These are phyloP conservation scores for Cutaneotrichosporon daszewskae DNA, from an alignment of 1,284 basidiomycete species.

Conservation along the genomic window DNA sequence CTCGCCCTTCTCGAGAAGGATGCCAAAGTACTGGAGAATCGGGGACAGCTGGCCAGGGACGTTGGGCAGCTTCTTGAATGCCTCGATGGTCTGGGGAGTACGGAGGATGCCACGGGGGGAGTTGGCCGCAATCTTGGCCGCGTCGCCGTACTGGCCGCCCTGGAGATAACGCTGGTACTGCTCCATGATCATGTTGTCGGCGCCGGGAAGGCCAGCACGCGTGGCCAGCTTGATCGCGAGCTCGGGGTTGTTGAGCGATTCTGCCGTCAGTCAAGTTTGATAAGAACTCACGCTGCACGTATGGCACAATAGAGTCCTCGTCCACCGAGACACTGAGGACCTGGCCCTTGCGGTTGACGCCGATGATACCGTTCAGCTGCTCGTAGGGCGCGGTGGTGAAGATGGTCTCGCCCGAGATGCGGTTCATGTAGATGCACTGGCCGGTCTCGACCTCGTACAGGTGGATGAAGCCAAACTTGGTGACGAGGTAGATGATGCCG, in stretches of 20 bases:
- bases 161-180: slow-evolving; percentile 94
- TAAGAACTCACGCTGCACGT: slow-evolving; percentile 60
- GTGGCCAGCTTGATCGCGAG: slow-evolving; percentile 98
- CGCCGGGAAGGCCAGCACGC: slow-evolving; percentile 93
- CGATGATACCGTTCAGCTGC: slow-evolving; percentile 89
- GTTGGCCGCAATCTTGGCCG: slow-evolving; percentile 98
- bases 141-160: slow-evolving; percentile 84
- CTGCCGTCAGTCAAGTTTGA: slow-evolving; percentile 32
- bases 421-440: slow-evolving; percentile 99
- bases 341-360: slow-evolving; percentile 99
- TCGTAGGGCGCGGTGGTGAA: slow-evolving; percentile 98
- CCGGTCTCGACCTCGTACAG: slow-evolving; percentile 98
- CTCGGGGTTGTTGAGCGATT: slow-evolving; percentile 92
- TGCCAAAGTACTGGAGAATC: slow-evolving; percentile 98
- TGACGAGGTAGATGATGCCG: slow-evolving; percentile 95
- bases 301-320: slow-evolving; percentile 92
- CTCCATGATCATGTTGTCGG: slow-evolving; percentile 93
- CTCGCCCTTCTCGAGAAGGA: slow-evolving; percentile 93
- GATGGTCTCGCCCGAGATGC: slow-evolving; percentile 98
- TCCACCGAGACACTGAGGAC: slow-evolving; percentile 96
- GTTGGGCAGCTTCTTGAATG: slow-evolving; percentile 92
- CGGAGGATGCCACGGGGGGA: slow-evolving; percentile 94
- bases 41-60: slow-evolving; percentile 88
- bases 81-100: slow-evolving; percentile 92
- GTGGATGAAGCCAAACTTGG: slow-evolving; percentile 99